Base-by-base conservation (phyloP, 495 filamentous ascomycete species). In the Penicillium egyptiacum region DNA sequence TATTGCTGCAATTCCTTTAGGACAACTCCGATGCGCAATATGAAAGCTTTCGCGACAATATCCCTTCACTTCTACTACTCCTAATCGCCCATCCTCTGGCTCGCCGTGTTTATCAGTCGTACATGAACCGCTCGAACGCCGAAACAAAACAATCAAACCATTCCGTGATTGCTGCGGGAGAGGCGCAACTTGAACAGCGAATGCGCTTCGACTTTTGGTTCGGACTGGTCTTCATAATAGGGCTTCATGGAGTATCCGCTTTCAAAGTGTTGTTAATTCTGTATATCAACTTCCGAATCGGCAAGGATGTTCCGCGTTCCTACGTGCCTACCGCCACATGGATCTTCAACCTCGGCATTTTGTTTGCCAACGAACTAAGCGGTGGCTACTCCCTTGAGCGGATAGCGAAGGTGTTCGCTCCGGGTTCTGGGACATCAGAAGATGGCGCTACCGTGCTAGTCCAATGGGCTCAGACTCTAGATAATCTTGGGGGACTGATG, bases 11-110 rank as follows among this genome's bases (percentile, higher is more conserved):
- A 57, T 44, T 19, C 35, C 19, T 23, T 8, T 56, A 92, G 88
- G 95, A 98, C 73, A 85, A 92, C 56, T 94, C 91, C 8, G 94
- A 99, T 75, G 67, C 79, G 10, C 94, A 99, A 70, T 98, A 96
- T 71, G 75, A 79, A n/a, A 83, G 81, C 49, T 96, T 98, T 65
- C 88, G 95, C 49, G 76, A 83, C 49, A 98, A 98, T 70, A 81
- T 98, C 31, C 92, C 90, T 10, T 88, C 88, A 65, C 83, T 98
- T 60, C 74, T 83, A 2, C 50, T 82, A 4, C 80, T 97, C 5
- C 75, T 97, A 5, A 58, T 86, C 23, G 66, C 89, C 19, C 95
- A 96, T 67, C 93, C 90, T 11, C 66, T 96, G 10, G 77, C 91
- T 41, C 88, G 94, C 45, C 83, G 80, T 57, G 47, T 81, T 5